A percentile compares a stretch with the other conserved stretches of the same genome.
These are phyloP conservation scores for Neolentinus lepideus DNA, from an alignment of 1,284 basidiomycete species.

Conservation along the genomic window DNA sequence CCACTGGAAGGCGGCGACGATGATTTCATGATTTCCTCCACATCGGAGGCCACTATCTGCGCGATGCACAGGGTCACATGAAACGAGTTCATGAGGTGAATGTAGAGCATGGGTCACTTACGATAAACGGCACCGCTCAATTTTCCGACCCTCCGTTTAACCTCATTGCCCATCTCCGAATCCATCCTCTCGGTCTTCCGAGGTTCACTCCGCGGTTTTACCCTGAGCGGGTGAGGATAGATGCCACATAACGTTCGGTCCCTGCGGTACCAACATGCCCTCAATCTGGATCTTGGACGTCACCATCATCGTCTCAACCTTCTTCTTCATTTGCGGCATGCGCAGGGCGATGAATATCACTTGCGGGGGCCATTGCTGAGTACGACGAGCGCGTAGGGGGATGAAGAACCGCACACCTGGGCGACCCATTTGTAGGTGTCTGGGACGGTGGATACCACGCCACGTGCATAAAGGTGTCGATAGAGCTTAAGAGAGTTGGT, in stretches of 20 bases:
- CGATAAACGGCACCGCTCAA: constrained; percentile 88
- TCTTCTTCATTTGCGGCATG: constrained; percentile 59
- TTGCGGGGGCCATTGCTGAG: constrained; percentile 31
- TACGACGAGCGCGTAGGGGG: background rate
- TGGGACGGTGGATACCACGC: constrained; percentile 39
- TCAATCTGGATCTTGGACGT: constrained; percentile 63
- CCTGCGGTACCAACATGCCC: constrained; percentile 60
- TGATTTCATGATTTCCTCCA: constrained; percentile 71
- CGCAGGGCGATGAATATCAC: constrained; percentile 56
- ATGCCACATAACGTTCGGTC: constrained; percentile 51
- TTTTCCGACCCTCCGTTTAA: constrained; percentile 70
- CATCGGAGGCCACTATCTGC: constrained; percentile 84
- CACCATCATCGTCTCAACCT: constrained; percentile 66
- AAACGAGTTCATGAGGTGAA: too few species aligned
- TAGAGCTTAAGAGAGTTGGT: constrained; percentile 43
- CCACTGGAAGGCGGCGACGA: constrained; percentile 58
- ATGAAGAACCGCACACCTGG: constrained; percentile 36
- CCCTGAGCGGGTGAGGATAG: constrained; percentile 65
- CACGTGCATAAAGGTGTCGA: constrained; percentile 74
- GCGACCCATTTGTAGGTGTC: constrained; percentile 54
- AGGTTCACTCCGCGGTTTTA: constrained; percentile 69
- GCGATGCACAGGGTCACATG: too few species aligned
- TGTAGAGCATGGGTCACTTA: constrained; percentile 38
- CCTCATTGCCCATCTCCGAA: constrained; percentile 34
- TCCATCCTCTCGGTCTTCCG: constrained; percentile 78